Base-by-base conservation (phyloP, 2,329 filamentous ascomycete species). In the Sphaerulina vaccinii region DNA sequence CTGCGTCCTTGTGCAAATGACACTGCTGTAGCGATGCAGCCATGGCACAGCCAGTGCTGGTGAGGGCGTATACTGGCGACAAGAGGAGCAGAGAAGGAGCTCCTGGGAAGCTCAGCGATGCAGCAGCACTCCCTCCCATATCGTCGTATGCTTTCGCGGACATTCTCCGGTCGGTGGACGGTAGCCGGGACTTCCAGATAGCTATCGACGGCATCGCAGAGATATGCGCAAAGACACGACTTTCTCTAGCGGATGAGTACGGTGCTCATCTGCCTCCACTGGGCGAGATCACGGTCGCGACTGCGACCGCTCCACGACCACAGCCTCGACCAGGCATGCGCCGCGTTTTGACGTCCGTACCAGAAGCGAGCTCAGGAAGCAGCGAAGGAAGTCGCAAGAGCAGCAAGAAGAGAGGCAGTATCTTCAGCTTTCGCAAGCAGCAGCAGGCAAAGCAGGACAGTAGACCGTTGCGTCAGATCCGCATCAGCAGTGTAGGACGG, bases 211-310 rank as follows among this genome's bases (percentile, higher is more conserved):
- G 79, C 13, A 84, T 85, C 58, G 80, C 81, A 19, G 80, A 83
- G 60, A 83, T 85, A 54, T 82, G 80, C 58, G 81, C 82, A 3
- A 74, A 80, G 53, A 84, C 79, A 65, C 77, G 77, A 58, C 70
- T 83, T 62, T 83, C 80, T 59, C 68, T 85, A 53, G 80, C 82
- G 8, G 80, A 84, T 61, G 81, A 84, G 63, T 82, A 85, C 63
- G 77, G 75, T 27, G 80, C 80, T 37, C 82, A 85, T 65, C 74
- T 83, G 29, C 81, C 82, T 18, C 82, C 82, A 0, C 70, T 82
- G 49, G 81, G 80, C 33, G 80, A 83, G 64, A 82, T 84, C 56
- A 65, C 67, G 7, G 60, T 54, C 58, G 46, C 67, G 5, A 59
- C 43, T 15, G 49, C 60, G 3, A 48, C 49, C 9, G 35, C 38